Evolutionary conservation across 208 protist genomes (phyloP).

Genomic region (Leishmania aethiopica): DNA sequence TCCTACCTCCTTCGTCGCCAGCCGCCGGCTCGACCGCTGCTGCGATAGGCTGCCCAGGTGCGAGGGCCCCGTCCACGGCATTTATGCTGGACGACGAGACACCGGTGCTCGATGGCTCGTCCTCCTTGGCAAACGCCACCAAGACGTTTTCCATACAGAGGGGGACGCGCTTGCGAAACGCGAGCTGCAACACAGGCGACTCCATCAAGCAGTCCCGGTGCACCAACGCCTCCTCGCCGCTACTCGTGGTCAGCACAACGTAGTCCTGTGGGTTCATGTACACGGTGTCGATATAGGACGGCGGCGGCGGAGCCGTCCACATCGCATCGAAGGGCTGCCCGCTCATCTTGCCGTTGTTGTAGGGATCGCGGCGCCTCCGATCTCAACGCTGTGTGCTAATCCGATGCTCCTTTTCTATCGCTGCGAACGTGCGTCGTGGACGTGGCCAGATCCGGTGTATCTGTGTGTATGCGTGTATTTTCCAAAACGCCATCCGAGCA

Average conservation of each 20-base stretch:
- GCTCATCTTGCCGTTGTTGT: slow-evolving; percentile 38
- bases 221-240: slow-evolving; percentile 60
- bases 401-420: neutral
- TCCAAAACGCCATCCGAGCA: neutral
- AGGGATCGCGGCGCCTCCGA: neutral
- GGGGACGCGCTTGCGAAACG: slow-evolving; percentile 46
- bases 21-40: neutral
- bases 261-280: slow-evolving; percentile 66
- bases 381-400: neutral
- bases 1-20: neutral
- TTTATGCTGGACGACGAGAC: neutral
- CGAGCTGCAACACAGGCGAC: slow-evolving; percentile 64
- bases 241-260: slow-evolving; percentile 54
- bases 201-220: slow-evolving; percentile 63
- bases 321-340: slow-evolving; percentile 82
- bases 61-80: neutral
- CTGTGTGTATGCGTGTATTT: neutral
- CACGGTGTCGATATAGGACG: slow-evolving; percentile 75
- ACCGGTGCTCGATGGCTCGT: neutral
- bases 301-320: slow-evolving; percentile 82
- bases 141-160: slow-evolving; percentile 34
- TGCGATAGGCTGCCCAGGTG: neutral
- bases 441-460: neutral
- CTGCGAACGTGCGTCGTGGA: neutral
- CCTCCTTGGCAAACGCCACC: slow-evolving; percentile 32